Evolutionary conservation across 176 grass and related monocot genomes (phyloP).

Genomic region (Triticum urartu): DNA sequence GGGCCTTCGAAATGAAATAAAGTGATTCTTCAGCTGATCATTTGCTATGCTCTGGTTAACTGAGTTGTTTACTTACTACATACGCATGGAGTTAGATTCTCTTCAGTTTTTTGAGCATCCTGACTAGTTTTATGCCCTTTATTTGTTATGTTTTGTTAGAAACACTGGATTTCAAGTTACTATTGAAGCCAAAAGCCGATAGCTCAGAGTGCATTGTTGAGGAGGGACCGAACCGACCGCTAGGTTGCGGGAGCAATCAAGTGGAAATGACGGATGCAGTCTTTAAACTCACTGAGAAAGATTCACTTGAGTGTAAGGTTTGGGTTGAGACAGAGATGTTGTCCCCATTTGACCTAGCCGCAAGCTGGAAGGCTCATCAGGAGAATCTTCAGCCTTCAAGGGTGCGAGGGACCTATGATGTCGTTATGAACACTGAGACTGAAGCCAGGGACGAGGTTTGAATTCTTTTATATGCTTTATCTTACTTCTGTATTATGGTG

Average conservation of each 20-base stretch:
- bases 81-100: neutral
- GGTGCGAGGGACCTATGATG: conserved; percentile 68
- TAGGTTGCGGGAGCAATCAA: conserved; percentile 48
- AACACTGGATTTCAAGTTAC: conserved; percentile 85
- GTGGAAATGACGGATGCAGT: conserved; percentile 48
- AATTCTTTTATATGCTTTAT: conserved; percentile 21
- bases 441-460: conserved; percentile 61
- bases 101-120: conserved; percentile 2
- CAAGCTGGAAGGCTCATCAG: conserved; percentile 87
- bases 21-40: neutral
- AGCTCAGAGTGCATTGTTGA: conserved; percentile 62
- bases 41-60: neutral
- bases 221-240: conserved; percentile 63
- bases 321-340: conserved; percentile 63
- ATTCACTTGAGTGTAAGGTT: conserved; percentile 59
- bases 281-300: conserved; percentile 62
- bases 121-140: neutral
- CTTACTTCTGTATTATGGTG: conserved; percentile 12
- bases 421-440: conserved; percentile 48
- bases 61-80: neutral
- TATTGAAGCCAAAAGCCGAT: conserved; percentile 57
- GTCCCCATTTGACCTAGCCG: conserved; percentile 85
- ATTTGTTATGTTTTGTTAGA: conserved; percentile 34
- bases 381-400: conserved; percentile 71
- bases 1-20: neutral